Evolutionary conservation across 192 early-diverging fungal genomes (phyloP), one percentile per base, ranked within the genome.

Genomic region (Cladochytrium replicatum): DNA sequence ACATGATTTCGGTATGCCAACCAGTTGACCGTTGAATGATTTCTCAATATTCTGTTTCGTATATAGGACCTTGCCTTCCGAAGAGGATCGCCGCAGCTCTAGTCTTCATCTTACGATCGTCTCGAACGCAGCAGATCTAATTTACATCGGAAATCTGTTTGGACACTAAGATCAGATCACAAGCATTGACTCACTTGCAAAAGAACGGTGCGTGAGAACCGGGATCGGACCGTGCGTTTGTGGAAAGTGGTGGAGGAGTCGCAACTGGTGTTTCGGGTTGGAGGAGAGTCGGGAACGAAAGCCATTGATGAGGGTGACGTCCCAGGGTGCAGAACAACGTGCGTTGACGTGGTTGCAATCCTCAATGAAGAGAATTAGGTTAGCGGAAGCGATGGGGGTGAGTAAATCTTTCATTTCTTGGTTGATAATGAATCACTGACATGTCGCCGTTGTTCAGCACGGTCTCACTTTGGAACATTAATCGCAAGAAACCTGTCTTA

Each of bases 181-280:
- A 0, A 54, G 63, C n/a, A 78, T 99, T 2, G 87, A 85, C 60
- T 76, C 85, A 24, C 62, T 97, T 62, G 68, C 73, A n/a, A 71
- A 82, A 30, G 96, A 97, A 61, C 78, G 88, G 22, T 96, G 93
- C 51, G 71, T 99, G 4, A 86, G 93, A 7, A 69, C 79, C 4
- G 96, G 27, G 96, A 99, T 64, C 79, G 83, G 37, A 91, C 92
- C 5, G 72, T 81, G 8, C 72, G 96, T 32, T 55, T 96, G 48
- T 99, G 93, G 93, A 94, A 95, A 65, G 87, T 97, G 53, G 77
- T 85, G 19, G 91, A 99, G 40, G 92, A 96, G 43, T 76, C 83
- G 11, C 93, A 97, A 67, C 58, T 97, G 22, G 86, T 97, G 5
- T 99, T 88, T 64, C 74, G 90, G 22, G 89, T 81, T 26, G 91